These are phyloP conservation scores for Claviceps pusilla DNA, from an alignment of 2,329 filamentous ascomycete genomes.

Conservation along the genomic window DNA sequence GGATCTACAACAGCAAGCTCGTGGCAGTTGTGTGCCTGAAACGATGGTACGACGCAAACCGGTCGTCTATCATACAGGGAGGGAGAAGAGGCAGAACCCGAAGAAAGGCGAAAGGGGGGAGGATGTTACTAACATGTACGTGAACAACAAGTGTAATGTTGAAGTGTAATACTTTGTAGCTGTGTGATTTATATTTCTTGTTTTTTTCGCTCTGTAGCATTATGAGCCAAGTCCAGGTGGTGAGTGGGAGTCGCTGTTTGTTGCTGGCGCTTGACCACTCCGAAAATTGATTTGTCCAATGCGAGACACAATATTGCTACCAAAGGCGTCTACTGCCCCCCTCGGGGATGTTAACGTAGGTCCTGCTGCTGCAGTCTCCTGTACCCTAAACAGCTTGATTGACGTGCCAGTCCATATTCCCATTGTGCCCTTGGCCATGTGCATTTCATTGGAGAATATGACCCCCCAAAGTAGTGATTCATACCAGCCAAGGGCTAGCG, in stretches of 20 bases:
- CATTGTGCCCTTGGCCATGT: constrained; percentile 69
- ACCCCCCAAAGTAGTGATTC: constrained; percentile 89
- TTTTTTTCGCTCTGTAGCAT: not conserved
- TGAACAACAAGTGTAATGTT: not conserved
- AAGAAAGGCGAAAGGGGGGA: no score
- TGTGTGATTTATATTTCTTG: not conserved
- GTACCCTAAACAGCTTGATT: constrained; percentile 79
- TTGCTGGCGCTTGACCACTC: constrained; percentile 20
- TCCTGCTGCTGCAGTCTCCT: constrained; percentile 65
- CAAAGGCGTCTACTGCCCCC: constrained; percentile 85
- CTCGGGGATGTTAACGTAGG: constrained; percentile 72
- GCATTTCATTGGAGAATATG: constrained; percentile 81
- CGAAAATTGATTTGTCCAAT: constrained; percentile 70
- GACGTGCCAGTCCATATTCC: constrained; percentile 88
- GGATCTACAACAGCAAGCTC: not conserved
- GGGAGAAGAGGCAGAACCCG: not conserved
- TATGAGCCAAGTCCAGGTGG: constrained; percentile 5
- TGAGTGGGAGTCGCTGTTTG: constrained; percentile 8
- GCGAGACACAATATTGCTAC: constrained; percentile 72
- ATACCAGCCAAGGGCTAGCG: constrained; percentile 84
- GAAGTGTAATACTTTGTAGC: not conserved
- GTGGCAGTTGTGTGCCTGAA: not conserved
- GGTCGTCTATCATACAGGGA: not conserved
- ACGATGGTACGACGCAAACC: not conserved
- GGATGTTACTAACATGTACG: not conserved